Evolutionary conservation across 2,329 filamentous ascomycete species (phyloP).

Genomic region (Fusarium napiforme): DNA sequence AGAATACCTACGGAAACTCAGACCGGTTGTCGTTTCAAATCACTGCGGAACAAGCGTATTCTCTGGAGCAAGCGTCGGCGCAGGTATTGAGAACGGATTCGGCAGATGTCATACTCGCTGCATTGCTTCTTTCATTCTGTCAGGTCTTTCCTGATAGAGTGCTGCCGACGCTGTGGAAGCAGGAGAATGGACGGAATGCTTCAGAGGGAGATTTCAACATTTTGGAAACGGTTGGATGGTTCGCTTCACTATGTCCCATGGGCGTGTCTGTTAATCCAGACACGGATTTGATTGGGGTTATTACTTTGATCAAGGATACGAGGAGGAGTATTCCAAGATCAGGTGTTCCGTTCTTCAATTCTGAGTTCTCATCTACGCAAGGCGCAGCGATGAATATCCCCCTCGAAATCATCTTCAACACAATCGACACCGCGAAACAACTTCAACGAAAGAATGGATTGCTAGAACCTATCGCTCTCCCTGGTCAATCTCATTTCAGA

Average conservation of each 20-base stretch:
- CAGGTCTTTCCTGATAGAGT: slow-evolving; percentile 64
- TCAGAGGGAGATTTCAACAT: slow-evolving; percentile 61
- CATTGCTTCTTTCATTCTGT: slow-evolving; percentile 65
- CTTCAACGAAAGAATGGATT: slow-evolving; percentile 60
- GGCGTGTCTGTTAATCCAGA: slow-evolving; percentile 55
- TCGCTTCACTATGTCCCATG: slow-evolving; percentile 66
- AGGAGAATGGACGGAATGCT: slow-evolving; percentile 61
- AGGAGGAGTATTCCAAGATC: slow-evolving; percentile 57
- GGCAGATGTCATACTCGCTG: slow-evolving; percentile 64
- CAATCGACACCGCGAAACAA: slow-evolving; percentile 61
- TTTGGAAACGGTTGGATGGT: slow-evolving; percentile 69
- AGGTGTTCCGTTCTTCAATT: slow-evolving; percentile 62
- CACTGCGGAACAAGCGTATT: slow-evolving; percentile 53
- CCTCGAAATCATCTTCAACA: slow-evolving; percentile 69
- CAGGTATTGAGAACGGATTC: slow-evolving; percentile 62
- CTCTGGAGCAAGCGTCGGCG: slow-evolving; percentile 57
- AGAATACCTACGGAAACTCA: slow-evolving; percentile 60
- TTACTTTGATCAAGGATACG: slow-evolving; percentile 65
- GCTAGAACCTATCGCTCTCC: slow-evolving; percentile 58
- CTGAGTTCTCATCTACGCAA: slow-evolving; percentile 53
- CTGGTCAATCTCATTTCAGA: slow-evolving; percentile 53
- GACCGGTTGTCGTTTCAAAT: slow-evolving; percentile 56
- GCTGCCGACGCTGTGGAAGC: slow-evolving; percentile 65
- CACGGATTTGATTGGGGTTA: slow-evolving; percentile 61
- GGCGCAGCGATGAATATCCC: slow-evolving; percentile 55